These are phyloP conservation scores for Paramecium tetraurelia DNA, from an alignment of 73 alveolate species.

Conservation along the genomic window DNA sequence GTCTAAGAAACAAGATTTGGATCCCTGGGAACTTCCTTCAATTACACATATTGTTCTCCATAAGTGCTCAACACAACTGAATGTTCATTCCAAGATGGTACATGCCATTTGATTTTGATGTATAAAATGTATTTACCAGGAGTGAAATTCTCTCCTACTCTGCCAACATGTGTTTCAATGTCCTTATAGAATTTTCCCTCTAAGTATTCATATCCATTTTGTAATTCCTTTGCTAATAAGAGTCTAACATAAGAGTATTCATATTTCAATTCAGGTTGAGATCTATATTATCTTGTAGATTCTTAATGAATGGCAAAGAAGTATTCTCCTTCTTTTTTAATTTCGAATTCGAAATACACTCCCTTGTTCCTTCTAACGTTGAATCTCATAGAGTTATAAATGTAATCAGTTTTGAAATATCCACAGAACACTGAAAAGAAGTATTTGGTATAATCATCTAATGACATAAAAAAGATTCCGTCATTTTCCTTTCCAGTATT, in stretches of 20 bases:
- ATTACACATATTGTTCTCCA: not conserved
- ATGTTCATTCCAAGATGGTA: not conserved
- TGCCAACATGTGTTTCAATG: conserved; percentile 14
- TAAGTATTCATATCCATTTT: not conserved
- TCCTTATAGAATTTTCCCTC: not conserved
- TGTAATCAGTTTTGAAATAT: conserved; percentile 7
- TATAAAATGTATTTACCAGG: not conserved
- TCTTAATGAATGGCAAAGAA: conserved; percentile 25
- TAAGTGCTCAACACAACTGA: not conserved
- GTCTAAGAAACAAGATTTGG: not conserved
- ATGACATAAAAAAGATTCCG: conserved; percentile 49
- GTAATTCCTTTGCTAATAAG: not conserved
- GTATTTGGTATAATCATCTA: conserved; percentile 38
- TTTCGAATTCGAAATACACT: not conserved
- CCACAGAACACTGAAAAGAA: conserved; percentile 32
- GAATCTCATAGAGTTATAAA: not conserved
- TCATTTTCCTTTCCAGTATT: conserved; percentile 36
- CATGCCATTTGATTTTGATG: not conserved
- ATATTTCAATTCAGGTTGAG: not conserved
- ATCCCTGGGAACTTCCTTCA: not conserved
- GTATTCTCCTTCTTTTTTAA: conserved; percentile 27
- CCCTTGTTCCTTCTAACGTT: not conserved
- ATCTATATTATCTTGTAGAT: conserved; percentile 47
- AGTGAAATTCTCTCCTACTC: not conserved
- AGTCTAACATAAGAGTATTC: conserved; percentile 9